Conservation (phyloP, 176 grass and related monocot genomes). For the Cenchrus americanus region DNA sequence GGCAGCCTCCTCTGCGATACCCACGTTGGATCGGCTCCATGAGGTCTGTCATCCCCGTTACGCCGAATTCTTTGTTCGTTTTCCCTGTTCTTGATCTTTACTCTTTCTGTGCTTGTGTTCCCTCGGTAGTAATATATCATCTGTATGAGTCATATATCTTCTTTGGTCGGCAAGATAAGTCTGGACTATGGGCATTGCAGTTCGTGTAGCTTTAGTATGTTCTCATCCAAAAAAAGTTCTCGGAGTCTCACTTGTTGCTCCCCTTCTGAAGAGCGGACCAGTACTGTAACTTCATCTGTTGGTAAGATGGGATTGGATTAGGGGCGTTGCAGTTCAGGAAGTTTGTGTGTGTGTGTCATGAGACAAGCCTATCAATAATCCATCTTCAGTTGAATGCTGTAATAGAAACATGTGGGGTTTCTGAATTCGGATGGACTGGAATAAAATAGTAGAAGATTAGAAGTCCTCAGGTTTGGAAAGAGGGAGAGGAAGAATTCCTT, state of each 20-base stretch:
- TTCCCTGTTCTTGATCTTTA: neutral
- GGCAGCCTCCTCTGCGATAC: slow-evolving; percentile 48
- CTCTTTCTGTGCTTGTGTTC: neutral
- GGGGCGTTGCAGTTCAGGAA: too few species aligned
- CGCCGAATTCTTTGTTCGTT: neutral
- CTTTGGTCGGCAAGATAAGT: neutral
- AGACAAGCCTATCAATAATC: neutral
- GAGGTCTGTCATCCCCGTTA: slow-evolving; percentile 29
- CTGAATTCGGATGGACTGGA: neutral
- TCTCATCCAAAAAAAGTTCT: neutral
- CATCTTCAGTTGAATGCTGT: slow-evolving; percentile 17
- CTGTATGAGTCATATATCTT: neutral
- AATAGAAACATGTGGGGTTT: neutral
- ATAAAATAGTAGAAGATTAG: slow-evolving; percentile 4
- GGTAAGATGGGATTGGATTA: too few species aligned
- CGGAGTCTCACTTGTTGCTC: neutral
- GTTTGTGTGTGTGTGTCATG: too few species aligned
- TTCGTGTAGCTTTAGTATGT: neutral
- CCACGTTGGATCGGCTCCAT: slow-evolving; percentile 58
- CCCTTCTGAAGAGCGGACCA: neutral
- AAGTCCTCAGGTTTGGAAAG: neutral
- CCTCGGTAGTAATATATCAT: neutral
- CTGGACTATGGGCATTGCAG: neutral
- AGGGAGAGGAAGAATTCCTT: neutral
- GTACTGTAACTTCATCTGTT: neutral